These are phyloP conservation scores for Moniliophthora roreri DNA, from an alignment of 1,284 basidiomycete genomes.

Conservation along the genomic window DNA sequence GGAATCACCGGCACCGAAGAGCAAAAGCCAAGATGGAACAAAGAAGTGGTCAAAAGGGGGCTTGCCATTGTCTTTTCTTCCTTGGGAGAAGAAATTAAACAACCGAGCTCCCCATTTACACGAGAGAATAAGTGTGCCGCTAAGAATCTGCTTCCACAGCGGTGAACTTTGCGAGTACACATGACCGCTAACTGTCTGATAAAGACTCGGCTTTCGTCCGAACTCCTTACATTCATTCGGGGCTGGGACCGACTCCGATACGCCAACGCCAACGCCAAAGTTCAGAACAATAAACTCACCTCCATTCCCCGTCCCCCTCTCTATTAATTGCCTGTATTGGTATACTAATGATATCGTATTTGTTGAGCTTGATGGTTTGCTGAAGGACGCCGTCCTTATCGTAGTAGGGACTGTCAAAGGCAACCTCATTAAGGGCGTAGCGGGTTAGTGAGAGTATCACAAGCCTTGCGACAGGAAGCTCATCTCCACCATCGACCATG, in stretches of 20 bases:
- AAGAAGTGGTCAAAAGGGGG: too few species aligned
- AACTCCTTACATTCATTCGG: too few species aligned
- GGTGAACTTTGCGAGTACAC: neutral
- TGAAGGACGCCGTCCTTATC: conserved; percentile 32
- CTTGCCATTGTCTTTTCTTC: too few species aligned
- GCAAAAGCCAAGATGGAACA: conserved; percentile 19
- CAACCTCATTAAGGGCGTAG: neutral
- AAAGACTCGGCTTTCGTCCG: too few species aligned
- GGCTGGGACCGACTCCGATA: too few species aligned
- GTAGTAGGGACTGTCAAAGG: conserved; percentile 15
- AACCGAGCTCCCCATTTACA: too few species aligned
- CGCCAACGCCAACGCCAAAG: too few species aligned
- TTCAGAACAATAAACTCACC: conserved; percentile 63
- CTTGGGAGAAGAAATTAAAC: conserved; percentile 17
- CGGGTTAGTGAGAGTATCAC: too few species aligned
- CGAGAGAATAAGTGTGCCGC: too few species aligned
- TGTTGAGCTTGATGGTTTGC: conserved; percentile 40
- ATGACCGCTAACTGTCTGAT: too few species aligned
- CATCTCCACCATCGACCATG: conserved; percentile 43
- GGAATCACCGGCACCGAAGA: too few species aligned
- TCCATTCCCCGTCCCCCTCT: conserved; percentile 68
- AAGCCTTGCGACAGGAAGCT: conserved; percentile 52
- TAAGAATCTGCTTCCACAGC: too few species aligned
- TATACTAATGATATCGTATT: conserved; percentile 60
- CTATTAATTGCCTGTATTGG: conserved; percentile 69